Evolutionary conservation across 2,329 filamentous ascomycete species (phyloP).

Genomic region (Ampelomyces quisqualis): DNA sequence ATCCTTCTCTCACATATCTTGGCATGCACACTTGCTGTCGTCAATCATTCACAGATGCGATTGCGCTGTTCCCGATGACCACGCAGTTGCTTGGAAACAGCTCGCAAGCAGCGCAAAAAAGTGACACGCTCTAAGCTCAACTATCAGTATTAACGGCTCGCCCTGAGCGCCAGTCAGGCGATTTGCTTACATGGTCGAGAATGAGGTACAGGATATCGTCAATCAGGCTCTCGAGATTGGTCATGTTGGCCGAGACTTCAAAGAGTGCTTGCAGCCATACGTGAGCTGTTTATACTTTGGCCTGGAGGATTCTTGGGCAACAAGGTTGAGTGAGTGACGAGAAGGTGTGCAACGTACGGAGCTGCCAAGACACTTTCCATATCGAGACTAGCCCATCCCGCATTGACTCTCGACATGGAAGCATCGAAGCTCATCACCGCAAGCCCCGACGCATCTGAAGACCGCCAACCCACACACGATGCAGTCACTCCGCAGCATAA

Average conservation of each 20-base stretch:
- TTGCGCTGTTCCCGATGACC: too few relatives aligned
- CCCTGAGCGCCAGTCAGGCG: too few relatives aligned
- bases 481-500: constrained; percentile 50
- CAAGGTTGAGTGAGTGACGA: constrained; percentile 9
- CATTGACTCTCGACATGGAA: constrained; percentile 32
- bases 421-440: constrained; percentile 34
- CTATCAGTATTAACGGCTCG: too few relatives aligned
- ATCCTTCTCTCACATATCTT: too few relatives aligned
- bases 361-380: constrained; percentile 8
- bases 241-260: constrained; percentile 5
- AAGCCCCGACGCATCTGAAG: constrained; percentile 21
- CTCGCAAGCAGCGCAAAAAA: constrained; percentile 7
- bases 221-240: constrained; percentile 12
- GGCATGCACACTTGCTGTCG: too few relatives aligned
- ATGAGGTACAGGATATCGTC: constrained; percentile 22
- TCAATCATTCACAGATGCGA: too few relatives aligned
- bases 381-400: constrained; percentile 12
- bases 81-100: constrained; percentile 14
- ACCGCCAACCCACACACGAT: constrained; percentile 38
- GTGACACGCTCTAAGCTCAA: constrained; percentile 5
- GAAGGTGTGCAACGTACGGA: constrained; percentile 14
- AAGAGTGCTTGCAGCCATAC: not conserved
- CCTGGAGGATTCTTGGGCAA: not conserved
- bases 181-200: constrained; percentile 12
- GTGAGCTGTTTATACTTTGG: not conserved